Evolutionary conservation across 2,329 filamentous ascomycete genomes (phyloP).

Genomic region (Calonectria hawksworthii): DNA sequence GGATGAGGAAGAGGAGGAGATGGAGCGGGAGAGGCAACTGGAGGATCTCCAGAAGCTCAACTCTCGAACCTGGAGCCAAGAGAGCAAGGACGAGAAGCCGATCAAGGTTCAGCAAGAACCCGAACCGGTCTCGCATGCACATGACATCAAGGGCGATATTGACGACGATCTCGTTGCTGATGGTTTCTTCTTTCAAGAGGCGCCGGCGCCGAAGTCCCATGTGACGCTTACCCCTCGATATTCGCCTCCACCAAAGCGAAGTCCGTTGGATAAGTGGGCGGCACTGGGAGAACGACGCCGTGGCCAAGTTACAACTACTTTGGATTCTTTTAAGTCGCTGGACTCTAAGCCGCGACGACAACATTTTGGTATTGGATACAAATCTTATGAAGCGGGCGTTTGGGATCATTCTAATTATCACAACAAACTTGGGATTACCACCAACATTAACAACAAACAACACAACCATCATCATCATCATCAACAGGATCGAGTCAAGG

Average conservation of each 20-base stretch:
- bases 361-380: slow-evolving; percentile 61
- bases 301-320: slow-evolving; percentile 66
- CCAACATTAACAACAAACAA: slow-evolving; percentile 5
- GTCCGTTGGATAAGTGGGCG: slow-evolving; percentile 85
- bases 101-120: slow-evolving; percentile 30
- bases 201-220: slow-evolving; percentile 55
- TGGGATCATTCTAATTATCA: slow-evolving; percentile 60
- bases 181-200: slow-evolving; percentile 81
- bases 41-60: slow-evolving; percentile 74
- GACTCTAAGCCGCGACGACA: slow-evolving; percentile 64
- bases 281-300: slow-evolving; percentile 88
- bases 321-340: slow-evolving; percentile 65
- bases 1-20: slow-evolving; percentile 80
- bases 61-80: slow-evolving; percentile 83
- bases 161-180: slow-evolving; percentile 77
- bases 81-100: slow-evolving; percentile 65
- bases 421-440: slow-evolving; percentile 49
- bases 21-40: slow-evolving; percentile 71
- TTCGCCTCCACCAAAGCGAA: slow-evolving; percentile 77
- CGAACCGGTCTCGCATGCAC: slow-evolving; percentile 38
- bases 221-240: slow-evolving; percentile 64
- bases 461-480: slow-evolving; percentile 45
- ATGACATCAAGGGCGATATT: slow-evolving; percentile 62
- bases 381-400: slow-evolving; percentile 62
- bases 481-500: slow-evolving; percentile 63